Evolutionary conservation across 371 early-diverging fungal genomes (phyloP).

Genomic region (Apophysomyces ossiformis): DNA sequence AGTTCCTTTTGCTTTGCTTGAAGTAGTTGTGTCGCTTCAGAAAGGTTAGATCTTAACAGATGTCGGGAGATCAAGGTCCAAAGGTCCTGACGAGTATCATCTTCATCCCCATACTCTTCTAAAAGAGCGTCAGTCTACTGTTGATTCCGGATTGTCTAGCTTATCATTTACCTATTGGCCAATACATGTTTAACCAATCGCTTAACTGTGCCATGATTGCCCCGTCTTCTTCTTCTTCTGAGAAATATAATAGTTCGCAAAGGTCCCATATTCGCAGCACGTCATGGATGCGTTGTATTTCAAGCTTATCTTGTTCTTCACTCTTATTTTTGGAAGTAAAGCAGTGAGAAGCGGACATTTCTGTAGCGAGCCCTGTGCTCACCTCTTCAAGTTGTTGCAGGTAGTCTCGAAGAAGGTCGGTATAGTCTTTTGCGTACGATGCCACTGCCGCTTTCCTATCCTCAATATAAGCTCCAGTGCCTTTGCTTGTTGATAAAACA

Average conservation of each 20-base stretch:
- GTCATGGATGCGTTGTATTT: neutral
- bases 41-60: constrained; percentile 19
- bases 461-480: too few species aligned
- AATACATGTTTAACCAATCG: constrained; percentile 20
- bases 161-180: constrained; percentile 20
- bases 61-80: constrained; percentile 4
- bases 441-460: neutral
- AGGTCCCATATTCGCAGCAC: constrained; percentile 17
- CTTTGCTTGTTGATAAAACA: too few species aligned
- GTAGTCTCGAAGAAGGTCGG: constrained; percentile 2
- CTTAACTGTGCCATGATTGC: constrained; percentile 8
- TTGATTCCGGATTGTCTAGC: too few species aligned
- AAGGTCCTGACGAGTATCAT: neutral
- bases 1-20: neutral
- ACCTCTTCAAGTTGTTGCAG: neutral
- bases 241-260: constrained; percentile 18
- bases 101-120: constrained; percentile 12
- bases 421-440: neutral
- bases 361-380: neutral
- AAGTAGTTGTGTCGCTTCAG: constrained; percentile 19
- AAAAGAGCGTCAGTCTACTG: neutral
- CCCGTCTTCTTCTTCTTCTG: constrained; percentile 6
- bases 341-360: neutral
- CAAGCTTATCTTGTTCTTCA: neutral
- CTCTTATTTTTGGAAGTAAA: neutral